Conservation (phyloP, 768 basidiomycete species). For the Mrakia gelida region DNA sequence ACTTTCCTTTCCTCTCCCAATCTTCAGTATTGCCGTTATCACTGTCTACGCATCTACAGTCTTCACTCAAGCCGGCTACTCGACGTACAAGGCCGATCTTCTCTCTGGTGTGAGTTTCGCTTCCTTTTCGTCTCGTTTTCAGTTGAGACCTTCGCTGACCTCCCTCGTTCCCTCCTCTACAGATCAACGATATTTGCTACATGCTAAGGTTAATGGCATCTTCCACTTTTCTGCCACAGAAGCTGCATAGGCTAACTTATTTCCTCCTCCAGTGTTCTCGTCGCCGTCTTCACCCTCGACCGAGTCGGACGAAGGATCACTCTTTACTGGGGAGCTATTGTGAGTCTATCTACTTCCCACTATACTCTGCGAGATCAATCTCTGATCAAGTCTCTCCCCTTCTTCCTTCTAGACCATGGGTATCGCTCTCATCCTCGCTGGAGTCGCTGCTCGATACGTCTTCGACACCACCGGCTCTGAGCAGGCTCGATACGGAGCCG, state of each 20-base stretch:
- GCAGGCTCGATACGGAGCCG: conserved; percentile 28
- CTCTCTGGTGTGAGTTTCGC: conserved; percentile 27
- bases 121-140: too few species aligned
- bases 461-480: not conserved
- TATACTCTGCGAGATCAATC: too few species aligned
- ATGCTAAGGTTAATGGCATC: not conserved
- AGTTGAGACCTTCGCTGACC: too few species aligned
- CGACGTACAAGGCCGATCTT: conserved; percentile 33
- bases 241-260: not conserved
- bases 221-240: too few species aligned
- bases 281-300: conserved; percentile 36
- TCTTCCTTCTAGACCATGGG: conserved; percentile 19
- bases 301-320: conserved; percentile 35
- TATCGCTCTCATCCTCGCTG: conserved; percentile 30
- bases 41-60: conserved; percentile 19
- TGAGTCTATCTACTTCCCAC: too few species aligned
- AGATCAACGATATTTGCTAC: conserved; percentile 36
- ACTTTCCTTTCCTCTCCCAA: conserved; percentile 5
- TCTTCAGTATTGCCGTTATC: conserved; percentile 35
- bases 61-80: conserved; percentile 36
- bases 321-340: conserved; percentile 28
- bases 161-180: too few species aligned
- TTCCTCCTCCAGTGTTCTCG: conserved; percentile 16
- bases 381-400: too few species aligned
- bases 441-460: conserved; percentile 27